Evolutionary conservation across 2,329 filamentous ascomycete genomes (phyloP).

Genomic region (Teratosphaeria viscida): DNA sequence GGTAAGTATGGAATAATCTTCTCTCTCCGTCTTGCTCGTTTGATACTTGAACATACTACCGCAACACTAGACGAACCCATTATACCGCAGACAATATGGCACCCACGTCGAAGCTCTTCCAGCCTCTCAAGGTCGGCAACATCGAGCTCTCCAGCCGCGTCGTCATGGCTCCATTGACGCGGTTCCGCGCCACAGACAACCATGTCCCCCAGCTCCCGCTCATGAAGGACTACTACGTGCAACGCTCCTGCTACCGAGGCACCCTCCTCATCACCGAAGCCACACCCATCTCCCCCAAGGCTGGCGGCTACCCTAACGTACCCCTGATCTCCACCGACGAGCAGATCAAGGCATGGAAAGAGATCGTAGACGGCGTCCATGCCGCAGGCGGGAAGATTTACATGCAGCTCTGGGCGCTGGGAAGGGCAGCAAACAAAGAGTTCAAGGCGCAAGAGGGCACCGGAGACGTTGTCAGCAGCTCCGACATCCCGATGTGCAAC

Average conservation of each 20-base stretch:
- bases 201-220: conserved; percentile 13
- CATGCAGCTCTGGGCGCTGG: conserved; percentile 38
- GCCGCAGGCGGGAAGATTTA: conserved; percentile 40
- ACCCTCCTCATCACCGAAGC: conserved; percentile 27
- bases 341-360: conserved; percentile 42
- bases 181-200: conserved; percentile 36
- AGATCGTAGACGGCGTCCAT: conserved; percentile 42
- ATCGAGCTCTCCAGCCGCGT: conserved; percentile 37
- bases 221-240: conserved; percentile 24
- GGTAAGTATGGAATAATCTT: background rate
- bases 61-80: background rate
- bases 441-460: conserved; percentile 15
- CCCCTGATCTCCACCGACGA: conserved; percentile 22
- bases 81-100: background rate
- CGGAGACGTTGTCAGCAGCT: conserved; percentile 24
- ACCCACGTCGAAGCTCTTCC: conserved; percentile 22
- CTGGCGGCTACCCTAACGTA: conserved; percentile 17
- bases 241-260: conserved; percentile 21
- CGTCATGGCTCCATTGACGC: conserved; percentile 49
- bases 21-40: background rate
- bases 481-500: conserved; percentile 25
- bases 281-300: conserved; percentile 24
- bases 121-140: conserved; percentile 33
- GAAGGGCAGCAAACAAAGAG: conserved; percentile 33
- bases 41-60: background rate